These are phyloP conservation scores for Xylaria sp. DNA, from an alignment of 495 filamentous ascomycete genomes.

Conservation along the genomic window DNA sequence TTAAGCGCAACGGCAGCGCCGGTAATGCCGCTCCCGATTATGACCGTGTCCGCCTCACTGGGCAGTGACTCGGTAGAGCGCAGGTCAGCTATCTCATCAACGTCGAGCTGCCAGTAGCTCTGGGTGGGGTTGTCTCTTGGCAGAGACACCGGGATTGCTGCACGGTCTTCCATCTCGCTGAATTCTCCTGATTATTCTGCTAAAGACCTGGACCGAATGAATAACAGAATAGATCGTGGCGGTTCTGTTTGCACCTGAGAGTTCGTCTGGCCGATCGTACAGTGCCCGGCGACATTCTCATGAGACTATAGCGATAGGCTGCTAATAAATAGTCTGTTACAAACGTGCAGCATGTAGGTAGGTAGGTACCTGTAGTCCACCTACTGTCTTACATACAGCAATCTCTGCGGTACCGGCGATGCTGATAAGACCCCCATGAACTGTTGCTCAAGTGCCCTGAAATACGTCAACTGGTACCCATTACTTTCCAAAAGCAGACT, in stretches of 20 bases:
- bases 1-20: slow-evolving; percentile 67
- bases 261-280: background rate
- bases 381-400: background rate
- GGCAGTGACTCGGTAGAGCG: slow-evolving; percentile 58
- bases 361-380: no score
- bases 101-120: slow-evolving; percentile 76
- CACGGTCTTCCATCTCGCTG: slow-evolving; percentile 51
- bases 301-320: background rate
- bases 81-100: slow-evolving; percentile 61
- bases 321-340: background rate
- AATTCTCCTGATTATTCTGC: background rate
- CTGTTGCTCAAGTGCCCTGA: no score
- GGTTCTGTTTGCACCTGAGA: background rate
- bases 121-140: slow-evolving; percentile 65
- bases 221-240: no score
- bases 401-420: background rate
- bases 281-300: background rate
- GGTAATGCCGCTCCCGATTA: slow-evolving; percentile 76
- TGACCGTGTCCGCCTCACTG: slow-evolving; percentile 58
- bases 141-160: slow-evolving; percentile 53
- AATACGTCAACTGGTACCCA: no score
- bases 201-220: background rate
- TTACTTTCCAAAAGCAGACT: no score
- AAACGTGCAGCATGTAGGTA: no score
- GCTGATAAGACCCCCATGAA: background rate